Evolutionary conservation across 2,329 filamentous ascomycete species (phyloP), one percentile per base, ranked within the genome.

Genomic region (Ophiostoma quercus): DNA sequence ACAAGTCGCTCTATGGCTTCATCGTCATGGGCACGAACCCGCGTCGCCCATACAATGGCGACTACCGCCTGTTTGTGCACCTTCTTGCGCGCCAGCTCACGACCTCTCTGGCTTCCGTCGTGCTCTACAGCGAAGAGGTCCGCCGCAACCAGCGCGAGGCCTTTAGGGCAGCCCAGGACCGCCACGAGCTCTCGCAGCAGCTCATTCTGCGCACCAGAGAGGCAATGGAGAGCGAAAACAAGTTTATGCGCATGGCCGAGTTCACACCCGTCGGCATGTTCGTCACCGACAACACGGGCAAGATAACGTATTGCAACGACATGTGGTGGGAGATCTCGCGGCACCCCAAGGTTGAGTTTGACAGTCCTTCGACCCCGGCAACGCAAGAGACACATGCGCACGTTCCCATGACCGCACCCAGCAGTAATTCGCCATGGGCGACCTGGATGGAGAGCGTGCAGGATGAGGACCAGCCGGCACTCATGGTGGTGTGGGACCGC

Each of bases 191-290:
- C 3, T 92, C 90, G 0, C 85, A 92, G 76, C 90, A 94, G 76
- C 83, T 95, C 16, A 87, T 88, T 62, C 82, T 90, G 22, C 81
- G 85, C 41, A 88, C 87, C 0, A 84, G 86, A 74, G 85, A 89
- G 74, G 85, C 86, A 0, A 82, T 84, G 60, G 87, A 89, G 75
- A 88, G 88, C 76, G 92, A 95, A 77, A 89, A 90, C 41, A 89
- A 90, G 71, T 95, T 95, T 76, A 92, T 90, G 0, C 84, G 91
- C 63, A 93, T 95, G 90, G 91, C 92, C 2, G 91, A 94, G 76
- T 92, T 92, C 73, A 90, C 91, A 0, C 92, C 92, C 0, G 91
- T 94, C 1, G 92, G 92, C 37, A 90, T 96, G 80, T 94, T 94
- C 77, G 94, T 95, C 74, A 90, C 91, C n/a, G 86, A 92, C 75